phyloP scores from a whole-genome alignment of 192 early-diverging fungal species.

The Phlyctochytrium planicorne region DNA sequence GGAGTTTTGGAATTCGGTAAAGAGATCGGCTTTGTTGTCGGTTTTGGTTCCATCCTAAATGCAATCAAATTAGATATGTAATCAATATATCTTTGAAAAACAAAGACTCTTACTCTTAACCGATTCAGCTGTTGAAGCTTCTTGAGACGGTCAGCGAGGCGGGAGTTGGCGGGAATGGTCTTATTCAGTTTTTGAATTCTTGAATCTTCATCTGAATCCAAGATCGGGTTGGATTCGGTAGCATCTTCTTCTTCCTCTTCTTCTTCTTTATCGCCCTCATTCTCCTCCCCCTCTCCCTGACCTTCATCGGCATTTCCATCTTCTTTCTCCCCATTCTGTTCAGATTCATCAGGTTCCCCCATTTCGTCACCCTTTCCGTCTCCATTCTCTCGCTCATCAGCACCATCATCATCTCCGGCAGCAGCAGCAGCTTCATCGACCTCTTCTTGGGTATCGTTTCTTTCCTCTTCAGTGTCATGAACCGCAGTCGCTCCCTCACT shows the following conservation, averaged over 20 bases:
- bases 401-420: no score
- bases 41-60: slow-evolving; percentile 18
- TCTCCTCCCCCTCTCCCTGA: background rate
- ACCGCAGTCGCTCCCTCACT: background rate
- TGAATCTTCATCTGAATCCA: background rate
- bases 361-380: no score
- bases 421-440: no score
- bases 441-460: no score
- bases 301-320: background rate
- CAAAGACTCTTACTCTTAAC: background rate
- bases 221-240: background rate
- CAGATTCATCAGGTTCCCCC: no score
- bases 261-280: background rate
- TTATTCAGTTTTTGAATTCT: background rate
- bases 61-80: background rate
- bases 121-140: background rate
- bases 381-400: no score
- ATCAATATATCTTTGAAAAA: background rate
- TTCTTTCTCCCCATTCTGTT: no score
- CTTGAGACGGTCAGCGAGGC: background rate
- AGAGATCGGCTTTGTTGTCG: slow-evolving; percentile 70
- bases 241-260: background rate
- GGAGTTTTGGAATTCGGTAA: slow-evolving; percentile 70
- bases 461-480: background rate
- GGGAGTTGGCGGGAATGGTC: background rate